Conservation (phyloP, 768 basidiomycete species). For the Russula foetens region DNA sequence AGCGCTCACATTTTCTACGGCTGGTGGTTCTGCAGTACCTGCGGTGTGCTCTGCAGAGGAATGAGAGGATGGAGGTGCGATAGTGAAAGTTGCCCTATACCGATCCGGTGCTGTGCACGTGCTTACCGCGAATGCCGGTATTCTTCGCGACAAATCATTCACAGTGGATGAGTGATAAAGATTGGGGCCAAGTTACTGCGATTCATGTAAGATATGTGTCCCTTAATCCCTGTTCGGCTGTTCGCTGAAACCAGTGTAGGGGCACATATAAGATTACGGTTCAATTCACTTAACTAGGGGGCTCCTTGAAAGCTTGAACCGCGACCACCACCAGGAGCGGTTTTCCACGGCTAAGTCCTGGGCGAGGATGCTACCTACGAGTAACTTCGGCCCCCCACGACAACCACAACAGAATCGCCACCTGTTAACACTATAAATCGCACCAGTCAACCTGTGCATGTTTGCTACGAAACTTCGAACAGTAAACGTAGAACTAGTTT, state of each 20-base stretch:
- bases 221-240: not conserved
- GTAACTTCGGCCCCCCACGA: no score
- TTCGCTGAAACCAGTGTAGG: slow-evolving; percentile 27
- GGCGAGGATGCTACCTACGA: no score
- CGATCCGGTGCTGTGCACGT: slow-evolving; percentile 85
- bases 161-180: slow-evolving; percentile 77
- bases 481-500: no score
- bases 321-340: no score
- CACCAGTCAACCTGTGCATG: no score
- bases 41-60: slow-evolving; percentile 85
- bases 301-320: no score
- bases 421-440: no score
- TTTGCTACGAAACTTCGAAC: no score
- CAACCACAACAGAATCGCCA: no score
- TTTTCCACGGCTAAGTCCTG: no score
- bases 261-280: slow-evolving; percentile 75
- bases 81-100: slow-evolving; percentile 81
- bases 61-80: slow-evolving; percentile 81
- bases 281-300: not conserved
- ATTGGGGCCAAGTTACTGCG: slow-evolving; percentile 90
- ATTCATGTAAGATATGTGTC: slow-evolving; percentile 60
- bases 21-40: slow-evolving; percentile 81
- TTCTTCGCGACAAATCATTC: slow-evolving; percentile 91
- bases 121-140: slow-evolving; percentile 88
- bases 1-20: slow-evolving; percentile 31